Conservation (phyloP, 2,329 filamentous ascomycete species). For the Myriangium duriaei region DNA sequence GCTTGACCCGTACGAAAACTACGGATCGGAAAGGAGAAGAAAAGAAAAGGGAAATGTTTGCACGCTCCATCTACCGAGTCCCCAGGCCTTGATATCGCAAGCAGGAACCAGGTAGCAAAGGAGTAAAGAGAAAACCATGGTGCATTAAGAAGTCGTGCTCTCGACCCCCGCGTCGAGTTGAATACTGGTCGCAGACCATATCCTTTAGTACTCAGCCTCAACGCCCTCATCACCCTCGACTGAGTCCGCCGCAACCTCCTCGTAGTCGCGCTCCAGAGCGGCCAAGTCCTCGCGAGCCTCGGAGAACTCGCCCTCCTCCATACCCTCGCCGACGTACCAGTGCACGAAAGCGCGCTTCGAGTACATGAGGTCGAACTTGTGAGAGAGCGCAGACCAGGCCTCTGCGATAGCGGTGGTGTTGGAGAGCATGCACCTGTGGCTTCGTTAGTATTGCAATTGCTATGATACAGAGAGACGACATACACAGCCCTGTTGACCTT, state of each 20-base stretch:
- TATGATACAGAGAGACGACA: constrained; percentile 30
- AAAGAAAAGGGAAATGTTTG: constrained; percentile 8
- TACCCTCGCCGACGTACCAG: constrained; percentile 99
- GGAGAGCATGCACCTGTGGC: constrained; percentile 79
- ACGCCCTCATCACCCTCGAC: constrained; percentile 72
- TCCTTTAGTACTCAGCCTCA: constrained; percentile 78
- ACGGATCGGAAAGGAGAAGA: constrained; percentile 1
- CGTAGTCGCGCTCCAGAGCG: constrained; percentile 95
- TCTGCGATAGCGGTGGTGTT: constrained; percentile 98
- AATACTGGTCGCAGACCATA: neutral
- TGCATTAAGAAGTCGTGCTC: constrained; percentile 8
- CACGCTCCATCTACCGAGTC: constrained; percentile 11
- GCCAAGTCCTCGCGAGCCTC: constrained; percentile 98
- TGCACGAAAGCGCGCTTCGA: constrained; percentile 99
- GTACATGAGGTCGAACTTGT: constrained; percentile 99
- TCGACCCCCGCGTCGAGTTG: constrained; percentile 2
- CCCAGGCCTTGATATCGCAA: constrained; percentile 10
- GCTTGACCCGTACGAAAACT: neutral
- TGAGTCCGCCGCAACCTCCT: constrained; percentile 94
- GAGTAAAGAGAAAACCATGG: constrained; percentile 10
- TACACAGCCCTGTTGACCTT: constrained; percentile 98
- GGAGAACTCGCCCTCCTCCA: constrained; percentile 99
- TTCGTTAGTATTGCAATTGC: constrained; percentile 14
- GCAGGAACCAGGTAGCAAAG: constrained; percentile 11
- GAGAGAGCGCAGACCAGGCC: constrained; percentile 89